A percentile compares a stretch with the other conserved stretches of the same genome.
These are phyloP conservation scores for Trichoderma reesei DNA, from an alignment of 495 filamentous ascomycete genomes.

Conservation along the genomic window DNA sequence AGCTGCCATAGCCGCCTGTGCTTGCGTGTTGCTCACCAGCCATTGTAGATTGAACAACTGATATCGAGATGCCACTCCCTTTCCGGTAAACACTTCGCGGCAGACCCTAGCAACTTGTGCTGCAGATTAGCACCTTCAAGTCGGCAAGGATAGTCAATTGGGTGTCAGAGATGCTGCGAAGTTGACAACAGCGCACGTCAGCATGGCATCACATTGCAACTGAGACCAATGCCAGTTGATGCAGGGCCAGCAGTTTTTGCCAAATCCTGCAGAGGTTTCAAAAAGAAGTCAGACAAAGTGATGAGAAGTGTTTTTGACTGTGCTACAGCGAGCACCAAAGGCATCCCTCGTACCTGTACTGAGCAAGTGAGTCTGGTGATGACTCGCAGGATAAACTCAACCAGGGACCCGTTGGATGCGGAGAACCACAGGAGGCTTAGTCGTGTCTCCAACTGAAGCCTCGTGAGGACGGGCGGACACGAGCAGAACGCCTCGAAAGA, in stretches of 20 bases:
- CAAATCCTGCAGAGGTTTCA: too few relatives aligned
- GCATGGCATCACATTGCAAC: constrained; percentile 1
- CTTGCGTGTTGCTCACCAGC: too few relatives aligned
- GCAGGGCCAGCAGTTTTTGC: too few relatives aligned
- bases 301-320: neutral
- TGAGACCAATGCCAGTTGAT: neutral
- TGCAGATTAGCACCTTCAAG: too few relatives aligned
- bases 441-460: neutral
- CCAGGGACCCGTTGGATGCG: neutral
- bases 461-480: neutral
- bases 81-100: neutral
- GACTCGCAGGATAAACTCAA: neutral
- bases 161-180: neutral
- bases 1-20: too few relatives aligned
- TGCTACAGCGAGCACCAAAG: neutral
- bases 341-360: neutral
- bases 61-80: too few relatives aligned
- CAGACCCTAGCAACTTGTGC: neutral
- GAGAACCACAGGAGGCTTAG: neutral
- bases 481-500: neutral
- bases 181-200: neutral
- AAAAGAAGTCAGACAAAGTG: too few relatives aligned
- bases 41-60: too few relatives aligned
- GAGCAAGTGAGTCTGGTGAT: neutral
- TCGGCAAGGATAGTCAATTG: neutral